Evolutionary conservation across 2,329 filamentous ascomycete genomes (phyloP), one percentile per base, ranked within the genome.

Genomic region (Rutstroemia sp.): DNA sequence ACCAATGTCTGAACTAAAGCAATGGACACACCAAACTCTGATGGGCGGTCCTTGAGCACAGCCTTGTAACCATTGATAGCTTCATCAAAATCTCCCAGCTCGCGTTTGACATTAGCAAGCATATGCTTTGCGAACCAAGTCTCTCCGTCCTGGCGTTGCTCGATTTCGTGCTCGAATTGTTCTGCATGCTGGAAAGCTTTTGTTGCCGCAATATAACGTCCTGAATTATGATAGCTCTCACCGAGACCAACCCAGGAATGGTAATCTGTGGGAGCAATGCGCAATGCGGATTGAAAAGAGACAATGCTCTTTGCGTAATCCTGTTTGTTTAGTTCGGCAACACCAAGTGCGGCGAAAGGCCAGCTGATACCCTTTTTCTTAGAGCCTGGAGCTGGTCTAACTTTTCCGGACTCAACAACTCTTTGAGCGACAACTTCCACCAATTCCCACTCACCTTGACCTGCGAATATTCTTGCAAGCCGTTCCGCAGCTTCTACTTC

Each of bases 101-200:
- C 92, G 54, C 92, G 84, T 70, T 91, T 90, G 54, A 99, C 89
- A 66, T 99, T 97, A 42, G 90, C 92, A 58, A 97, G 81, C 86
- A 99, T 95, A 71, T 96, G 96, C 68, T 89, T 89, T 7, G 92
- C 92, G 69, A 96, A 99, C 94, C 94, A 99, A 9, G 82, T 87
- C 63, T 95, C 88, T 0, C 81, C 83, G 19, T 75, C 68, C 37
- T 82, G 76, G 47, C 80, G 71, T 67, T 78, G 67, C n/a, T 76
- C 70, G 0, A 80, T 70, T 1, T 78, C 76, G 27, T 81, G 77
- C 60, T 92, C 88, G 4, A 96, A 77, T 54, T 80, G 81, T 67
- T 92, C 86, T 0, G 92, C 94, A 67, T 95, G 88, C 37, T 88
- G 77, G 63, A 97, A 94, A 0, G 94, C 91, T 67, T 94, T 92